A percentile compares a stretch with the other conserved stretches of the same genome.
These are phyloP conservation scores for Russula vinacea DNA, from an alignment of 768 basidiomycete genomes.

Conservation along the genomic window DNA sequence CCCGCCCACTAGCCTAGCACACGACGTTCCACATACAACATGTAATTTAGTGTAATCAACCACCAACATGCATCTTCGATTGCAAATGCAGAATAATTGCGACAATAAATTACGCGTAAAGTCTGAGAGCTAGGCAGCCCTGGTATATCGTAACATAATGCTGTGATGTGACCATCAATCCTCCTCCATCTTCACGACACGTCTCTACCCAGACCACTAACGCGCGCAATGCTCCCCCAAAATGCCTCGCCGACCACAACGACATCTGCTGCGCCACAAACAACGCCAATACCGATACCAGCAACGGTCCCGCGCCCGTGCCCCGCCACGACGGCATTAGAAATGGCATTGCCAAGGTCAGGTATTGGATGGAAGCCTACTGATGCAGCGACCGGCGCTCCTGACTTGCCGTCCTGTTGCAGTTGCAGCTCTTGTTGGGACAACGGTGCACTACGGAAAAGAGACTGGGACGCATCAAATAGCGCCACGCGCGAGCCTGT, in stretches of 20 bases:
- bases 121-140: neutral
- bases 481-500: constrained; percentile 61
- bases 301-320: constrained; percentile 28
- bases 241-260: constrained; percentile 26
- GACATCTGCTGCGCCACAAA: constrained; percentile 30
- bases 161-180: constrained; percentile 3
- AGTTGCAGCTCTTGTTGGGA: neutral
- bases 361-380: constrained; percentile 30
- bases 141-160: constrained; percentile 1
- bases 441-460: constrained; percentile 39
- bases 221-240: constrained; percentile 24
- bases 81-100: constrained; percentile 2
- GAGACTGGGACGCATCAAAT: constrained; percentile 67
- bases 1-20: neutral
- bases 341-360: constrained; percentile 17
- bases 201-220: neutral
- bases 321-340: constrained; percentile 21
- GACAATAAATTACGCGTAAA: constrained; percentile 10
- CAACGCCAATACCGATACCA: constrained; percentile 27
- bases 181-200: constrained; percentile 29
- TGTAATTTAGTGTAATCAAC: constrained; percentile 3
- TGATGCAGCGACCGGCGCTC: neutral
- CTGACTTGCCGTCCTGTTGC: constrained; percentile 26
- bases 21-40: neutral
- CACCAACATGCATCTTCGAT: neutral